phyloP scores from a whole-genome alignment of 495 filamentous ascomycete species.

The Penicillium simplicissimum region DNA sequence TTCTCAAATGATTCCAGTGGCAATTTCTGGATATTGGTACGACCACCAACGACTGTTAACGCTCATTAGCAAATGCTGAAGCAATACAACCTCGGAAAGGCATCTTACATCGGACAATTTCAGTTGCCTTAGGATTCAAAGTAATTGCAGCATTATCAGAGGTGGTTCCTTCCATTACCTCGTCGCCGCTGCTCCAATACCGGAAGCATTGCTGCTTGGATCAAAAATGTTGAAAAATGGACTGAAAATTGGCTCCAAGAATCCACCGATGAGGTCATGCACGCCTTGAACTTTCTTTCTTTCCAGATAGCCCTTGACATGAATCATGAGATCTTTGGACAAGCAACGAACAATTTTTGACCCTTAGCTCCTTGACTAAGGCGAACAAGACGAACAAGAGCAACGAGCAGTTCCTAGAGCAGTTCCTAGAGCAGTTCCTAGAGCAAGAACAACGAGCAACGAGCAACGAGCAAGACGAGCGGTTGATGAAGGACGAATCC shows the following conservation, averaged over 20 bases:
- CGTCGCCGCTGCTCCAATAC: slow-evolving; percentile 5
- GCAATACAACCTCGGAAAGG: not conserved
- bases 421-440: too few relatives aligned
- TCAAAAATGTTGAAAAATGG: slow-evolving; percentile 11
- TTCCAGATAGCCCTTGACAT: slow-evolving; percentile 43
- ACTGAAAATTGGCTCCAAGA: slow-evolving; percentile 10
- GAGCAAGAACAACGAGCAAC: too few relatives aligned
- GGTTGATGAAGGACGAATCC: too few relatives aligned
- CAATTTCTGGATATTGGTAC: not conserved
- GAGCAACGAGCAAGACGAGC: too few relatives aligned
- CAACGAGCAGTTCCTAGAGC: too few relatives aligned
- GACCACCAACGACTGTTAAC: not conserved
- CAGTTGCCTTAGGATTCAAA: slow-evolving; percentile 1
- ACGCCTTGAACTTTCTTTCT: slow-evolving; percentile 28
- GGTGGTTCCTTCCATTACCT: slow-evolving; percentile 5
- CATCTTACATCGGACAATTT: slow-evolving; percentile 2
- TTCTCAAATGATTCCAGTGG: not conserved
- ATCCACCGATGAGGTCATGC: slow-evolving; percentile 7
- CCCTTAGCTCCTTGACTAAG: too few relatives aligned
- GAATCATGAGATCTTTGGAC: slow-evolving; percentile 47
- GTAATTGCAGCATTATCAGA: not conserved
- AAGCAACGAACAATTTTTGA: too few relatives aligned
- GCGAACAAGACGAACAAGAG: too few relatives aligned
- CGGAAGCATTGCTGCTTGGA: not conserved
- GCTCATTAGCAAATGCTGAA: not conserved